Conservation (phyloP, 108 stramenopile genomes). For the Schizochytrium sp. region DNA sequence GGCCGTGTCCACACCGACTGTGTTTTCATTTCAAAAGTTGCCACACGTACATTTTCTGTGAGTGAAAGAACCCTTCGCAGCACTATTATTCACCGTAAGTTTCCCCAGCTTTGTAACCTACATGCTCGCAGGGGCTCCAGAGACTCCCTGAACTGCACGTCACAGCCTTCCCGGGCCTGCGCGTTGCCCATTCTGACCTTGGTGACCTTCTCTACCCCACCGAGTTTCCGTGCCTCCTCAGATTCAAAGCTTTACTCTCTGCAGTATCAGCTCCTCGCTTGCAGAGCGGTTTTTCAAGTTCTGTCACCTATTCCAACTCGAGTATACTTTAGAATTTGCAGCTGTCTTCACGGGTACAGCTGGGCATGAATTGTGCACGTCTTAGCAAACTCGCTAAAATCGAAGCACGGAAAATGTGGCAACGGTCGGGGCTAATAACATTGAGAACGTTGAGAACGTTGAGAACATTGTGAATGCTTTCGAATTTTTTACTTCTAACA, state of each 20-base stretch:
- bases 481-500: not conserved
- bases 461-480: no score
- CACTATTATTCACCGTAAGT: no score
- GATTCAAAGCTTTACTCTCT: not conserved
- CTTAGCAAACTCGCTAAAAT: no score
- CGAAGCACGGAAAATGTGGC: no score
- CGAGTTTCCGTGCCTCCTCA: not conserved
- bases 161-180: not conserved
- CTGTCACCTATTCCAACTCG: no score
- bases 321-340: no score
- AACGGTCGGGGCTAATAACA: no score
- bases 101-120: not conserved
- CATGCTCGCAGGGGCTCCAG: slow-evolving; percentile 2
- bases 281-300: not conserved
- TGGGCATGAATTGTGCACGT: no score
- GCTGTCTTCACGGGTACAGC: no score
- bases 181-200: not conserved
- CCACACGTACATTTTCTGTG: not conserved
- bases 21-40: not conserved
- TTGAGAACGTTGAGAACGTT: no score
- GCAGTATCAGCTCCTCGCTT: not conserved
- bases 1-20: slow-evolving; percentile 11
- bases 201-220: not conserved
- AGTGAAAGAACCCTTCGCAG: not conserved
- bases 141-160: not conserved